Conservation (phyloP, 2,329 filamentous ascomycete species). For the Microcera coccophila region DNA sequence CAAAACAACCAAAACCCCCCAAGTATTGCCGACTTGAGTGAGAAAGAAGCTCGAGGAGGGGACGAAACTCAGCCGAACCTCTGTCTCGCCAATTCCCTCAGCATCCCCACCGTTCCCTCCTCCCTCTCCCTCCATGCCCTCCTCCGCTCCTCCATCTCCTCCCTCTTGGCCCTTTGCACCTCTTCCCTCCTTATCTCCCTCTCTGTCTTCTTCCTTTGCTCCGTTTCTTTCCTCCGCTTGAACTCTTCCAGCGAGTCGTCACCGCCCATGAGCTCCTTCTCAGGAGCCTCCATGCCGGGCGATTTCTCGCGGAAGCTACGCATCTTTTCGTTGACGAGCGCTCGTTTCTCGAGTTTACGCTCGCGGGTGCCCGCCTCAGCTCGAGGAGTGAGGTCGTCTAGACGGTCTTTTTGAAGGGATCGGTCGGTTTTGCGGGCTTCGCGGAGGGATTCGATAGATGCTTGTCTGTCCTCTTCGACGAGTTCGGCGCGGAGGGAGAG, state of each 20-base stretch:
- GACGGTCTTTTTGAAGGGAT: slow-evolving; percentile 61
- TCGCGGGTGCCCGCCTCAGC: slow-evolving; percentile 81
- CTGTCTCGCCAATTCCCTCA: slow-evolving; percentile 73
- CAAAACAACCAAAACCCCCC: background rate
- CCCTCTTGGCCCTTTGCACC: slow-evolving; percentile 66
- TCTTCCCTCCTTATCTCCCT: slow-evolving; percentile 80
- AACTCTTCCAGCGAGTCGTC: slow-evolving; percentile 63
- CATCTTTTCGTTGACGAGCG: slow-evolving; percentile 67
- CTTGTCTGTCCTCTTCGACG: slow-evolving; percentile 46
- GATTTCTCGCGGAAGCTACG: slow-evolving; percentile 67
- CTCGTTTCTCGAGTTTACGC: slow-evolving; percentile 80
- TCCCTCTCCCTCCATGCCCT: slow-evolving; percentile 70
- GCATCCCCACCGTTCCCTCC: slow-evolving; percentile 76
- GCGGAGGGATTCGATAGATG: slow-evolving; percentile 54
- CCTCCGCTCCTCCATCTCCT: slow-evolving; percentile 75
- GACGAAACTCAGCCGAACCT: slow-evolving; percentile 64
- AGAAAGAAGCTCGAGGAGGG: background rate
- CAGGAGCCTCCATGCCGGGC: slow-evolving; percentile 56
- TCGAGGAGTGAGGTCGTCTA: slow-evolving; percentile 79
- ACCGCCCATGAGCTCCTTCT: slow-evolving; percentile 74
- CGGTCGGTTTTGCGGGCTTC: slow-evolving; percentile 62
- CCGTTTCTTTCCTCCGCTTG: slow-evolving; percentile 61
- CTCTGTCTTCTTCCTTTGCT: slow-evolving; percentile 75
- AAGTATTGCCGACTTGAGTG: background rate
- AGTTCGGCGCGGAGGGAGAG: slow-evolving; percentile 58